phyloP scores from a whole-genome alignment of 495 filamentous ascomycete species.

The Hyphodiscus hymeniophilus region DNA sequence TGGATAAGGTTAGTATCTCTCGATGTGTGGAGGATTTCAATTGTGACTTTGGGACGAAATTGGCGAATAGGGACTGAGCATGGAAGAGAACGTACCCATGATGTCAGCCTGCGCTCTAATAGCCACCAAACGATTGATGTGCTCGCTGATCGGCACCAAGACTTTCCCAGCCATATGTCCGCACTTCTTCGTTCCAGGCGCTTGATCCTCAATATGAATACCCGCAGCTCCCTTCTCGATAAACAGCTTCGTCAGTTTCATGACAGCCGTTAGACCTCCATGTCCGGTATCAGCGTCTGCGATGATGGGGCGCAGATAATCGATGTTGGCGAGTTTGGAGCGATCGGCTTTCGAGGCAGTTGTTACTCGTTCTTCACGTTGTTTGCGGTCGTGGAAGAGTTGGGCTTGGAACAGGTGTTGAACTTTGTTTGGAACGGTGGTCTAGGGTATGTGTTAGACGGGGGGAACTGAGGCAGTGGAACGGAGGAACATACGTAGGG shows the following conservation, averaged over 20 bases:
- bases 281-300: slow-evolving; percentile 97
- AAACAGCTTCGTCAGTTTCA: slow-evolving; percentile 99
- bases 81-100: slow-evolving; percentile 74
- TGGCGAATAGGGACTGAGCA: too few relatives aligned
- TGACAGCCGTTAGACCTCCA: slow-evolving; percentile 91
- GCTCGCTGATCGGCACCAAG: slow-evolving; percentile 91
- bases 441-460: too few relatives aligned
- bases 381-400: slow-evolving; percentile 98
- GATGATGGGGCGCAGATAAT: slow-evolving; percentile 93
- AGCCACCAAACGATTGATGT: slow-evolving; percentile 95
- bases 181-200: slow-evolving; percentile 98
- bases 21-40: too few relatives aligned
- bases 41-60: too few relatives aligned
- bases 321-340: slow-evolving; percentile 66
- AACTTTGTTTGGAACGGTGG: slow-evolving; percentile 97
- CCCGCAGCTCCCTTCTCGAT: slow-evolving; percentile 94
- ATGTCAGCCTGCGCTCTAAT: slow-evolving; percentile 98
- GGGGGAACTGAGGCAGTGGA: too few relatives aligned
- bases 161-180: slow-evolving; percentile 99
- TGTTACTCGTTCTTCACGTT: slow-evolving; percentile 85
- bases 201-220: slow-evolving; percentile 98
- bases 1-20: slow-evolving; percentile 10
- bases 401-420: slow-evolving; percentile 95
- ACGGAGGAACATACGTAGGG: slow-evolving; percentile 82
- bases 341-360: slow-evolving; percentile 63